Evolutionary conservation across 78 protist species (phyloP).

Genomic region (Emiliania huxleyi): DNA sequence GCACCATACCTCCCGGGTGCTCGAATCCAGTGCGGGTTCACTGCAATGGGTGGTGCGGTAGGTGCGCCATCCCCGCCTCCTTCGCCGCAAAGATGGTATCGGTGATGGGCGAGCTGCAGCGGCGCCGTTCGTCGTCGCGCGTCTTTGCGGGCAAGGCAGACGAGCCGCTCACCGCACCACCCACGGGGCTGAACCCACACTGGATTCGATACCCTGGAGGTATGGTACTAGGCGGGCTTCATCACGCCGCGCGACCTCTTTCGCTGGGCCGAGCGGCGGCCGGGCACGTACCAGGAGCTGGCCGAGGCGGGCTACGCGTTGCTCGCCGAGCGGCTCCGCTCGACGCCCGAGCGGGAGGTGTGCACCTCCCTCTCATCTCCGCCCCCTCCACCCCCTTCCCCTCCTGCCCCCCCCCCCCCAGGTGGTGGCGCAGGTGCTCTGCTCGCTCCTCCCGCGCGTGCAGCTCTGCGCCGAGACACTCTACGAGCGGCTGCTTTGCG

Average conservation of each 20-base stretch:
- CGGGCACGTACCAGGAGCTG: slow-evolving; percentile 63
- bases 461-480: neutral
- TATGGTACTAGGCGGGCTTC: slow-evolving; percentile 88
- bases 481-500: neutral
- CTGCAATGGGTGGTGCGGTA: no score
- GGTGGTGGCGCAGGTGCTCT: neutral
- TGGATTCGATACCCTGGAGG: no score
- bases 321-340: slow-evolving; percentile 91
- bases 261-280: slow-evolving; percentile 92
- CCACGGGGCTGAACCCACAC: no score
- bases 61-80: neutral
- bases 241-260: slow-evolving; percentile 99
- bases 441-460: neutral
- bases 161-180: no score
- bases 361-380: no score
- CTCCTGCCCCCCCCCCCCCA: no score
- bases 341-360: slow-evolving; percentile 77
- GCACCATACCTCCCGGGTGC: no score
- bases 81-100: slow-evolving; percentile 57
- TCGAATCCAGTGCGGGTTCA: no score
- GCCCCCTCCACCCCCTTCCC: no score
- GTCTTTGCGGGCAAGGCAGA: slow-evolving; percentile 93
- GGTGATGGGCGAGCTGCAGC: slow-evolving; percentile 72
- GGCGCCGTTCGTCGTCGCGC: slow-evolving; percentile 39
- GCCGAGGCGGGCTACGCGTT: slow-evolving; percentile 91